These are phyloP conservation scores for Exserohilum rostratum DNA, from an alignment of 2,329 filamentous ascomycete genomes.

Conservation along the genomic window DNA sequence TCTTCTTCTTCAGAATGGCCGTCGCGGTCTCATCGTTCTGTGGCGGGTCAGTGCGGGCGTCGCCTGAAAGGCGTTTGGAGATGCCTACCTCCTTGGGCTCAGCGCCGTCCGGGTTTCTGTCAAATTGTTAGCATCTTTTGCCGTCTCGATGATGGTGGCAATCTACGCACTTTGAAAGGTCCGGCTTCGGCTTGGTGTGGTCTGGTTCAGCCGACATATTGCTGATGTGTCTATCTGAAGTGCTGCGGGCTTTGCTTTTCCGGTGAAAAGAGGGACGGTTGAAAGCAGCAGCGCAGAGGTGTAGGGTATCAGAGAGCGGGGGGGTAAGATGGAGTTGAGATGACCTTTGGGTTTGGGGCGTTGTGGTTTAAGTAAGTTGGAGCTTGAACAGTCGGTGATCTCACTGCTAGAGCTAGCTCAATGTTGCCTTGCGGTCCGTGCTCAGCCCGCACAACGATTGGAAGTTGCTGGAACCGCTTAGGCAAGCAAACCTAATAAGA, in stretches of 20 bases:
- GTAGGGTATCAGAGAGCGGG: conserved; percentile 26
- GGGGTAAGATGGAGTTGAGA: conserved; percentile 37
- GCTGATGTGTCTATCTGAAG: conserved; percentile 23
- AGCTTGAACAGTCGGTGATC: conserved; percentile 35
- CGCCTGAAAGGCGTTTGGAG: conserved; percentile 12
- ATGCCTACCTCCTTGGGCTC: conserved; percentile 77
- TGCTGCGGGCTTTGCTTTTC: conserved; percentile 22
- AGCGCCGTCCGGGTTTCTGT: conserved; percentile 85
- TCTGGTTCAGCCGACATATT: conserved; percentile 59
- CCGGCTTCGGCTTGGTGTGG: conserved; percentile 56
- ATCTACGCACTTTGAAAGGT: conserved; percentile 54
- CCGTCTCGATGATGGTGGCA: conserved; percentile 12
- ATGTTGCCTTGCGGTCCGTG: conserved; percentile 31
- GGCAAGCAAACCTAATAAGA: conserved; percentile 16
- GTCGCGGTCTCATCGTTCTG: conserved; percentile 91
- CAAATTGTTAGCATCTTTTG: conserved; percentile 50
- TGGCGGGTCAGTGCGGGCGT: conserved; percentile 40
- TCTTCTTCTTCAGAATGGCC: conserved; percentile 99
- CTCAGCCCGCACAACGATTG: conserved; percentile 36
- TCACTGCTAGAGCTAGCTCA: conserved; percentile 32
- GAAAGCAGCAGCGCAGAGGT: conserved; percentile 24
- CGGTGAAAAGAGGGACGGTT: conserved; percentile 13
- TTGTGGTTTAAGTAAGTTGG: conserved; percentile 46
- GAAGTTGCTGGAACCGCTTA: conserved; percentile 37
- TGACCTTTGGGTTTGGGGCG: conserved; percentile 27